phyloP scores from a whole-genome alignment of 2,329 filamentous ascomycete species.

The Ascochyta viciae-villosae region DNA sequence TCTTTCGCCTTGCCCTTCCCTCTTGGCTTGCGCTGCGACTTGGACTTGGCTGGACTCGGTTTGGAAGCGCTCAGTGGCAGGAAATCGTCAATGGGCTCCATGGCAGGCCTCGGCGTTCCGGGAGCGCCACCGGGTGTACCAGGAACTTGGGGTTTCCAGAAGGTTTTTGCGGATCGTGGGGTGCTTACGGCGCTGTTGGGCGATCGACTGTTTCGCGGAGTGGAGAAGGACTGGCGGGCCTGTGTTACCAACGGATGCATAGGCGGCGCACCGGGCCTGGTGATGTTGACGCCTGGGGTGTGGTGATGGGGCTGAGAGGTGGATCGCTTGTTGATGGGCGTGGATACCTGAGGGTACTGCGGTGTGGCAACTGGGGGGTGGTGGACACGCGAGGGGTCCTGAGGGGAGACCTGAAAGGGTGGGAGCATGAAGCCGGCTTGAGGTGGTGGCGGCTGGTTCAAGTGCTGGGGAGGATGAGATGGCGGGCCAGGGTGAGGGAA shows the following conservation, averaged over 20 bases:
- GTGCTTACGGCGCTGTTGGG: constrained; percentile 36
- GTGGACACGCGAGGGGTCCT: constrained; percentile 51
- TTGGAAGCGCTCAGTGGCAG: constrained; percentile 24
- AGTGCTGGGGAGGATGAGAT: constrained; percentile 42
- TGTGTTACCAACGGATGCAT: constrained; percentile 35
- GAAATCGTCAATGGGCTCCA: constrained; percentile 41
- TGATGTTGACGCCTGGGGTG: constrained; percentile 24
- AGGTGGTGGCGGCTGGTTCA: constrained; percentile 46
- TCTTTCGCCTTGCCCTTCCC: constrained; percentile 38
- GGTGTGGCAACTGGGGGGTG: constrained; percentile 38
- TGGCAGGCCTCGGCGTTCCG: constrained; percentile 30
- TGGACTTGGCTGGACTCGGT: constrained; percentile 30
- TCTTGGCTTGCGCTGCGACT: constrained; percentile 33
- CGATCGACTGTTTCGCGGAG: constrained; percentile 33
- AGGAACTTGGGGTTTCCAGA: constrained; percentile 34
- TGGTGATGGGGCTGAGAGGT: constrained; percentile 12
- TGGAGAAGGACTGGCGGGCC: constrained; percentile 35
- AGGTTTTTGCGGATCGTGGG: constrained; percentile 39
- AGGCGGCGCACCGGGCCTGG: constrained; percentile 26
- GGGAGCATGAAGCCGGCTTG: constrained; percentile 57
- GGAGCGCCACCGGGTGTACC: constrained; percentile 23
- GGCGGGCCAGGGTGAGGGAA: constrained; percentile 42
- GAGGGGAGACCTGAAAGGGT: constrained; percentile 56
- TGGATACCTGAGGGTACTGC: constrained; percentile 39
- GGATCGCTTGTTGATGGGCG: constrained; percentile 29